These are phyloP conservation scores for Botrytis hyacinthi DNA, from an alignment of 2,329 filamentous ascomycete species.

Conservation along the genomic window DNA sequence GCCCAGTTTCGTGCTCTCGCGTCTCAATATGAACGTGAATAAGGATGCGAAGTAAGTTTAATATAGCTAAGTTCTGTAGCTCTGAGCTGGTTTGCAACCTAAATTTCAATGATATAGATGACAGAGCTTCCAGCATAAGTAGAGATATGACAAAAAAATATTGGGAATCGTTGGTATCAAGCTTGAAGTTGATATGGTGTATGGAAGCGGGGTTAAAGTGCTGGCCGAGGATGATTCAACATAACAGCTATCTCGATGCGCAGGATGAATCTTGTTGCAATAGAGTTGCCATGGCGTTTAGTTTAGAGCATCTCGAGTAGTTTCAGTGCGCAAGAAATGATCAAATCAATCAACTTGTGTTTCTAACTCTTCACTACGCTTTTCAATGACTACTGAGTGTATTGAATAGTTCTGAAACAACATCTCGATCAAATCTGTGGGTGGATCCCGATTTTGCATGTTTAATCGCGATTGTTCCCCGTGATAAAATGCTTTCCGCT, in stretches of 20 bases:
- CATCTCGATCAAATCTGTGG: too few relatives aligned
- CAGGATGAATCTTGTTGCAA: neutral
- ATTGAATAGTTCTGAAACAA: neutral
- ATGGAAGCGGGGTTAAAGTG: neutral
- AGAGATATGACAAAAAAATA: neutral
- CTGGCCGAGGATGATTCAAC: neutral
- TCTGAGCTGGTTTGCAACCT: neutral
- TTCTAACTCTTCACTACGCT: neutral
- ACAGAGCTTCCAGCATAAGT: neutral
- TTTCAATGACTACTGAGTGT: neutral
- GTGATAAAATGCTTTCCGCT: neutral
- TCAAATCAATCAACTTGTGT: neutral
- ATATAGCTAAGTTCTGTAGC: neutral
- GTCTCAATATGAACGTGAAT: neutral
- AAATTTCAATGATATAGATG: neutral
- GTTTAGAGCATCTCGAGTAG: neutral
- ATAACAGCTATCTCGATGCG: too few relatives aligned
- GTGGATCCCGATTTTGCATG: neutral
- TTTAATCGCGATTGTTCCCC: neutral
- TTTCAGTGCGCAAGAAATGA: neutral
- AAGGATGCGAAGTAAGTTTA: neutral
- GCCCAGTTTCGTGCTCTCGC: neutral
- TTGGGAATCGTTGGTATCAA: neutral
- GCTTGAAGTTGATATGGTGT: neutral
- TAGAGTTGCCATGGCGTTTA: neutral